Evolutionary conservation across 768 basidiomycete genomes (phyloP).

Genomic region (Mycena rebaudengoi): DNA sequence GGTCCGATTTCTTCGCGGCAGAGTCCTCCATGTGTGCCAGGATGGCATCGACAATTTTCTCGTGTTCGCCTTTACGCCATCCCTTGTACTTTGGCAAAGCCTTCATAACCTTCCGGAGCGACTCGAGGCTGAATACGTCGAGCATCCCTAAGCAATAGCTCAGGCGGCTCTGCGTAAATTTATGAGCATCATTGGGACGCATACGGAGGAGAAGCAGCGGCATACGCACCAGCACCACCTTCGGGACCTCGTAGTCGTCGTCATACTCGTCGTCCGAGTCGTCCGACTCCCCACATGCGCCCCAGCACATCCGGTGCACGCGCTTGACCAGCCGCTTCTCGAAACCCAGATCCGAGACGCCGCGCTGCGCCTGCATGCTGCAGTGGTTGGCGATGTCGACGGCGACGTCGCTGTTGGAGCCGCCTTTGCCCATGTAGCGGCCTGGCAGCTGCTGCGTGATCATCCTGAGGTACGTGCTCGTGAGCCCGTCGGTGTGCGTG

Average conservation of each 20-base stretch:
- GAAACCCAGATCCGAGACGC: neutral
- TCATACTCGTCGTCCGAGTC: conserved; percentile 18
- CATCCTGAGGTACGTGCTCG: conserved; percentile 17
- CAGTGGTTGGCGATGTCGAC: conserved; percentile 12
- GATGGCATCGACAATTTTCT: conserved; percentile 2
- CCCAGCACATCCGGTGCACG: conserved; percentile 8
- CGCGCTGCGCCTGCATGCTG: conserved; percentile 3
- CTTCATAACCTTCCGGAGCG: conserved; percentile 11
- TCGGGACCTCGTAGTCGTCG: conserved; percentile 16
- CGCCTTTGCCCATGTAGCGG: conserved; percentile 11
- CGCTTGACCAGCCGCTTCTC: conserved; percentile 12
- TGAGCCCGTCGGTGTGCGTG: conserved; percentile 16
- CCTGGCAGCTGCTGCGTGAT: neutral
- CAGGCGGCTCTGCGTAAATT: conserved; percentile 8
- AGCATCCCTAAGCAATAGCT: neutral
- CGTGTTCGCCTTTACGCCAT: conserved; percentile 11
- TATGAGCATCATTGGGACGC: neutral
- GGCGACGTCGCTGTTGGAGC: conserved; percentile 5
- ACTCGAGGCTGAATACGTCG: conserved; percentile 8
- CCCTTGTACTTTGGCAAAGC: conserved; percentile 10
- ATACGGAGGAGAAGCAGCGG: no score
- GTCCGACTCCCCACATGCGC: conserved; percentile 3
- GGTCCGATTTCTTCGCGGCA: conserved; percentile 6
- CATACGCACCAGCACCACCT: neutral
- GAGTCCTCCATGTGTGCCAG: conserved; percentile 6